Percentiles rank a stretch among this genome's conserved stretches.
Conservation (phyloP, 2,329 filamentous ascomycete species). For the Aureobasidium zeae region DNA sequence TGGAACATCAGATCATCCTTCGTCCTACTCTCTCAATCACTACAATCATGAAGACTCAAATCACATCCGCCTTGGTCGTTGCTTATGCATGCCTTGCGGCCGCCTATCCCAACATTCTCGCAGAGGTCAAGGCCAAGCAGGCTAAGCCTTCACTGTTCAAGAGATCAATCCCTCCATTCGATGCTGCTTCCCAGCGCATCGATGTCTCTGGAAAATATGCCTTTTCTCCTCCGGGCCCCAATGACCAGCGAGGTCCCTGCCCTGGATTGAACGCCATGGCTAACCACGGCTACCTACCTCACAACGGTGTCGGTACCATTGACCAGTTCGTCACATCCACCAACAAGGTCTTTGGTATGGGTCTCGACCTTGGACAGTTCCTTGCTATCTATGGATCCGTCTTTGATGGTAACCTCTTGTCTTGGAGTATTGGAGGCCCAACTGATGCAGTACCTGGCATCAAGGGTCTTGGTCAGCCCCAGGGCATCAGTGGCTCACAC, state of each 20-base stretch:
- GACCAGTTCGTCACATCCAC: constrained; percentile 27
- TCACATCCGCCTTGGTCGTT: constrained; percentile 17
- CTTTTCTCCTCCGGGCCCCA: constrained; percentile 23
- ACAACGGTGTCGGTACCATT: constrained; percentile 29
- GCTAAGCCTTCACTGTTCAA: constrained; percentile 6
- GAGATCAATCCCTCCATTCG: constrained; percentile 22
- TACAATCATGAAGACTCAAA: constrained; percentile 18
- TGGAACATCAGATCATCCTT: background rate
- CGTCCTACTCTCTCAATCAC: background rate
- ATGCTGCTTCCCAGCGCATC: constrained; percentile 26
- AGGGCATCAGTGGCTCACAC: constrained; percentile 25
- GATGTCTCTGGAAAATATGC: constrained; percentile 23
- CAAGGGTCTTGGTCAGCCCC: constrained; percentile 20
- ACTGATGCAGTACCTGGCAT: constrained; percentile 16
- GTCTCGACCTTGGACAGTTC: constrained; percentile 26
- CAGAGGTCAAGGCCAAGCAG: constrained; percentile 17
- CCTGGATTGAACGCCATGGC: constrained; percentile 29
- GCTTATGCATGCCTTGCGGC: constrained; percentile 16
- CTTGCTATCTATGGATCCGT: constrained; percentile 28
- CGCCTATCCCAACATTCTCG: constrained; percentile 19
- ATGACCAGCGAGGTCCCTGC: constrained; percentile 27
- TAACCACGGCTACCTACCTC: constrained; percentile 28
- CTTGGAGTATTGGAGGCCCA: constrained; percentile 26
- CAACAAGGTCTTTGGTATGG: constrained; percentile 28
- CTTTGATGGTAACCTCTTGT: constrained; percentile 24